Evolutionary conservation across 768 basidiomycete genomes (phyloP).

Genomic region (Mycena rosella): DNA sequence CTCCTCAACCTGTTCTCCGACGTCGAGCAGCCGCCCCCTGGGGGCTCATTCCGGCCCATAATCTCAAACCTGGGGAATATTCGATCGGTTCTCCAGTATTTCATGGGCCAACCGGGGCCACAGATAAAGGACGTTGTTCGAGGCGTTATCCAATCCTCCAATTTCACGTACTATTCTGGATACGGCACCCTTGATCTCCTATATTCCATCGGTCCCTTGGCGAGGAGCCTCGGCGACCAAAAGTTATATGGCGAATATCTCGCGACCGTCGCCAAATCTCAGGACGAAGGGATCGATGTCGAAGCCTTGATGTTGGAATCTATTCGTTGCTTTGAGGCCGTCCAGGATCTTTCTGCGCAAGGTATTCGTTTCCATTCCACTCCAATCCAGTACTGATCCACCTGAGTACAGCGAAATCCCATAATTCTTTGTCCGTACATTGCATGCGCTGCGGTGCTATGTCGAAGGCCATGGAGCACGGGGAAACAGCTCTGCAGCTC

Average conservation of each 20-base stretch:
- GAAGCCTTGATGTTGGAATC: slow-evolving; percentile 2
- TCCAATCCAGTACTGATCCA: background rate
- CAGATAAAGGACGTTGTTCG: background rate
- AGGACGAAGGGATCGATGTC: slow-evolving; percentile 1
- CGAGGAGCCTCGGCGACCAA: background rate
- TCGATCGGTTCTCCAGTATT: background rate
- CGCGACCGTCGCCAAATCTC: background rate
- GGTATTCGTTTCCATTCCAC: background rate
- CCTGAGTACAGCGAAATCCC: background rate
- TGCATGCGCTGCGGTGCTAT: background rate
- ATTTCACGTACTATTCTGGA: background rate
- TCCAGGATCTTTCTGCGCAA: slow-evolving; percentile 1
- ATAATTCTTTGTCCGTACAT: slow-evolving; percentile 1
- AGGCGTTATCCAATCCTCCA: background rate
- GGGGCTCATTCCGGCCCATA: slow-evolving; percentile 5
- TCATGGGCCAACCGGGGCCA: background rate
- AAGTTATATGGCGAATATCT: background rate
- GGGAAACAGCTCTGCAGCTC: background rate
- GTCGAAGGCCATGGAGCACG: background rate
- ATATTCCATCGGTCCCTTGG: background rate
- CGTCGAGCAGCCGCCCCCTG: slow-evolving; percentile 6
- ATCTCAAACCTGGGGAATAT: slow-evolving; percentile 5
- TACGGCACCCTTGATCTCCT: slow-evolving; percentile 1
- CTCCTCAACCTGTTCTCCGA: slow-evolving; percentile 8
- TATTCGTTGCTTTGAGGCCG: background rate